These are phyloP conservation scores for Fusarium sp. DNA, from an alignment of 2,329 filamentous ascomycete species.

Conservation along the genomic window DNA sequence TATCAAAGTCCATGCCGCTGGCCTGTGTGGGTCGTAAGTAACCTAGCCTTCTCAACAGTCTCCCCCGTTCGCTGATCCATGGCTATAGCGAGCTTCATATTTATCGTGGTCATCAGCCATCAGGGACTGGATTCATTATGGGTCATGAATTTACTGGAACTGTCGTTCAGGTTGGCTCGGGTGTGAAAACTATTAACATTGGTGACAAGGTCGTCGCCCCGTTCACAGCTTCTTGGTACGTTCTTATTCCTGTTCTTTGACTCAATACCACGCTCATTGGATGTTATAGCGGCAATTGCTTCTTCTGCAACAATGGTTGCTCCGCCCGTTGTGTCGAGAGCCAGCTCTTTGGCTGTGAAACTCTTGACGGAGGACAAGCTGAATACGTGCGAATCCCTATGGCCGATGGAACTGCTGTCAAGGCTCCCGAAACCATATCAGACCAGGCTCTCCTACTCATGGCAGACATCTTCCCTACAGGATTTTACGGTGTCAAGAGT, in stretches of 20 bases:
- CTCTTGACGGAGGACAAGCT: slow-evolving; percentile 82
- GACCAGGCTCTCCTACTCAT: slow-evolving; percentile 84
- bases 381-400: slow-evolving; percentile 85
- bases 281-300: slow-evolving; percentile 69
- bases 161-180: slow-evolving; percentile 74
- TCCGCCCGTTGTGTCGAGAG: slow-evolving; percentile 81
- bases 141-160: slow-evolving; percentile 90
- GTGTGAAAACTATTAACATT: slow-evolving; percentile 75
- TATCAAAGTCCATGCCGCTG: slow-evolving; percentile 84
- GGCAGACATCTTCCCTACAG: slow-evolving; percentile 92
- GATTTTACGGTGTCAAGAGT: slow-evolving; percentile 85
- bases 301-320: slow-evolving; percentile 83
- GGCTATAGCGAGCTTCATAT: slow-evolving; percentile 81
- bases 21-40: slow-evolving; percentile 87
- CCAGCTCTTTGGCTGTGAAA: slow-evolving; percentile 75
- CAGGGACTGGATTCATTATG: slow-evolving; percentile 73
- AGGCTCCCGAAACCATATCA: slow-evolving; percentile 74
- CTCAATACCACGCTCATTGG: slow-evolving; percentile 10
- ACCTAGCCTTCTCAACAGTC: not conserved
- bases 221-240: slow-evolving; percentile 83
- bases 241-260: slow-evolving; percentile 5
- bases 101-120: slow-evolving; percentile 83
- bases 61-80: slow-evolving; percentile 2
- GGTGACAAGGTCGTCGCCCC: slow-evolving; percentile 86
- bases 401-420: slow-evolving; percentile 84